Conservation (phyloP, 768 basidiomycete species). For the Hericium alpestre region DNA sequence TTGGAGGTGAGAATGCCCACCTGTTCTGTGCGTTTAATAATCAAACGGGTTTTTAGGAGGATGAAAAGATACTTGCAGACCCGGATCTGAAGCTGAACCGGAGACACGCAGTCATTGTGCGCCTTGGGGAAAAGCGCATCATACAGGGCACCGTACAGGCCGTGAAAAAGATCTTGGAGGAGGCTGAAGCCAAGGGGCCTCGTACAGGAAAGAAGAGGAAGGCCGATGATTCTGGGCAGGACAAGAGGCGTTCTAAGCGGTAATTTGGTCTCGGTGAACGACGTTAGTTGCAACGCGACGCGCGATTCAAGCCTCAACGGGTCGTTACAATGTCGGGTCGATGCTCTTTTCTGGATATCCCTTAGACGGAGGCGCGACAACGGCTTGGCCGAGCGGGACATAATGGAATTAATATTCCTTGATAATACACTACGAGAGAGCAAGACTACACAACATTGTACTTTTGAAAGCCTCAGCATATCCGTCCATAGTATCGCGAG, state of each 20-base stretch:
- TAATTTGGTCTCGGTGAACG: not conserved
- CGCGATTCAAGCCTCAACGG: not conserved
- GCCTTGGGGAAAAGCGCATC: conserved; percentile 73
- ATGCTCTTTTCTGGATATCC: too few species aligned
- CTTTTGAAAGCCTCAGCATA: too few species aligned
- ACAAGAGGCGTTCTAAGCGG: not conserved
- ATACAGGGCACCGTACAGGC: conserved; percentile 21
- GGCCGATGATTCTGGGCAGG: not conserved
- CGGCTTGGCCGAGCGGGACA: too few species aligned
- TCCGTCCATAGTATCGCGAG: too few species aligned
- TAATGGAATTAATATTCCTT: too few species aligned
- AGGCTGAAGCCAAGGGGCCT: not conserved
- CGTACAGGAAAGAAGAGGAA: not conserved
- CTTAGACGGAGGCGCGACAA: too few species aligned
- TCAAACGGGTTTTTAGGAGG: conserved; percentile 30
- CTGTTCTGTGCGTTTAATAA: not conserved
- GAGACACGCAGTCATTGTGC: conserved; percentile 57
- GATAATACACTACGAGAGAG: too few species aligned
- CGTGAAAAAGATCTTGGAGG: not conserved
- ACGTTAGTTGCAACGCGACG: not conserved
- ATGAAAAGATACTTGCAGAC: conserved; percentile 30
- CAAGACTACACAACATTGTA: too few species aligned
- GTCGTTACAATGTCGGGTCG: not conserved
- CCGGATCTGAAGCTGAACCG: conserved; percentile 27
- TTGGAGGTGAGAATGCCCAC: conserved; percentile 38